Conservation (phyloP, 371 early-diverging fungal genomes). For the Entomophthora muscae region DNA sequence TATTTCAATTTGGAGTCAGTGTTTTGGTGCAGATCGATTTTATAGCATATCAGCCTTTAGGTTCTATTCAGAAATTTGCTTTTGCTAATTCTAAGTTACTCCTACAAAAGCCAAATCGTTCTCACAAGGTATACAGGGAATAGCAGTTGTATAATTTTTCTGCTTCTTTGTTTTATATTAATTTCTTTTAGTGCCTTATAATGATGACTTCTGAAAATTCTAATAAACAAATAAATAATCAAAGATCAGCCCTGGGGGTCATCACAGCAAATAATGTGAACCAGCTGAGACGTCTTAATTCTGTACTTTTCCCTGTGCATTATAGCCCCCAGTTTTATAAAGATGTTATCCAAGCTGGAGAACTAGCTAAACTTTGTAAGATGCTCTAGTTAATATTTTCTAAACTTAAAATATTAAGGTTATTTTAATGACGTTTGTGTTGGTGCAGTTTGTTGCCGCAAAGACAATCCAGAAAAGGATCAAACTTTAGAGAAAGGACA, state of each 20-base stretch:
- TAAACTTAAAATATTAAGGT: conserved; percentile 21
- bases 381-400: conserved; percentile 3
- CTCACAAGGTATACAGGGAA: too few relatives aligned
- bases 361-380: conserved; percentile 54
- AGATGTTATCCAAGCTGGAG: conserved; percentile 43
- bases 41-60: too few relatives aligned
- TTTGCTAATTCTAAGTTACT: too few relatives aligned
- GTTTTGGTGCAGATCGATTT: too few relatives aligned
- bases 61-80: too few relatives aligned
- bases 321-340: conserved; percentile 70
- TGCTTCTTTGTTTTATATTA: not conserved
- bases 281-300: conserved; percentile 55
- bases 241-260: conserved; percentile 22
- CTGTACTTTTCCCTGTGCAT: conserved; percentile 65
- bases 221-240: not conserved
- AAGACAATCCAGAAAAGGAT: conserved; percentile 21
- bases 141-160: not conserved
- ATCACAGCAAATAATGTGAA: conserved; percentile 48
- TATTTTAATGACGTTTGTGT: conserved; percentile 52
- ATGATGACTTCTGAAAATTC: not conserved
- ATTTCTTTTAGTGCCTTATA: not conserved
- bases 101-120: too few relatives aligned
- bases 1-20: too few relatives aligned
- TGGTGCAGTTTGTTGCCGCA: conserved; percentile 79
- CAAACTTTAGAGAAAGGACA: conserved; percentile 17